A percentile compares a stretch with the other conserved stretches of the same genome.
These are phyloP conservation scores for Dissoconium aciculare DNA, from an alignment of 2,329 filamentous ascomycete genomes.

Conservation along the genomic window DNA sequence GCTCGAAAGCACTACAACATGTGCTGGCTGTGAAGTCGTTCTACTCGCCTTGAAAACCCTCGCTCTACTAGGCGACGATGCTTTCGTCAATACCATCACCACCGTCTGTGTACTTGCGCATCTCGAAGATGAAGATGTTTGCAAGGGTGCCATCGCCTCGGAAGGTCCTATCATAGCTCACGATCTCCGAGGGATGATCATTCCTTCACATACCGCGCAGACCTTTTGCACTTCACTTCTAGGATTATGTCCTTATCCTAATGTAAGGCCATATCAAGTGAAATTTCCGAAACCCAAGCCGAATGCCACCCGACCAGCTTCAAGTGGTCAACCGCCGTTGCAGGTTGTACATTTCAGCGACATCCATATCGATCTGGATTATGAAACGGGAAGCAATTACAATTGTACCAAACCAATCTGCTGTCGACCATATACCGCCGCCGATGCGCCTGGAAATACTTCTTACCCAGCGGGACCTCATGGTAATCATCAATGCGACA, in stretches of 20 bases:
- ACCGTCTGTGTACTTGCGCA: constrained; percentile 22
- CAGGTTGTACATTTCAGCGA: constrained; percentile 46
- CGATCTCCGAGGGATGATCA: constrained; percentile 32
- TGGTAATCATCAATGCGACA: constrained; percentile 41
- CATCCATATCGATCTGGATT: constrained; percentile 43
- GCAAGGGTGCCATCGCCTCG: constrained; percentile 35
- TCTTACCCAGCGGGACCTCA: constrained; percentile 37
- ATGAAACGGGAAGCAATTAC: constrained; percentile 38
- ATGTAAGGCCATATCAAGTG: constrained; percentile 30
- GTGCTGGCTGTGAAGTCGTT: constrained; percentile 6
- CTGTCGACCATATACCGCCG: constrained; percentile 38
- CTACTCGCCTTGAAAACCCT: constrained; percentile 32
- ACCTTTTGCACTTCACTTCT: constrained; percentile 40
- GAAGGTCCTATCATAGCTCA: constrained; percentile 42
- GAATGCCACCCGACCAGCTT: constrained; percentile 25
- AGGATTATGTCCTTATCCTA: constrained; percentile 39
- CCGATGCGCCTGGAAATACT: constrained; percentile 35
- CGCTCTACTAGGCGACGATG: constrained; percentile 29
- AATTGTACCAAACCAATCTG: constrained; percentile 46
- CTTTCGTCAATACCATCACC: constrained; percentile 27
- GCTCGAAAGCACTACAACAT: constrained; percentile 2
- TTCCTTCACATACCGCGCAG: constrained; percentile 37
- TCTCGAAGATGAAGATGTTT: constrained; percentile 42
- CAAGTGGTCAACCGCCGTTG: constrained; percentile 35
- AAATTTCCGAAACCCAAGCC: constrained; percentile 30